Base-by-base conservation (phyloP, 768 basidiomycete species). In the Boletus edulis region DNA sequence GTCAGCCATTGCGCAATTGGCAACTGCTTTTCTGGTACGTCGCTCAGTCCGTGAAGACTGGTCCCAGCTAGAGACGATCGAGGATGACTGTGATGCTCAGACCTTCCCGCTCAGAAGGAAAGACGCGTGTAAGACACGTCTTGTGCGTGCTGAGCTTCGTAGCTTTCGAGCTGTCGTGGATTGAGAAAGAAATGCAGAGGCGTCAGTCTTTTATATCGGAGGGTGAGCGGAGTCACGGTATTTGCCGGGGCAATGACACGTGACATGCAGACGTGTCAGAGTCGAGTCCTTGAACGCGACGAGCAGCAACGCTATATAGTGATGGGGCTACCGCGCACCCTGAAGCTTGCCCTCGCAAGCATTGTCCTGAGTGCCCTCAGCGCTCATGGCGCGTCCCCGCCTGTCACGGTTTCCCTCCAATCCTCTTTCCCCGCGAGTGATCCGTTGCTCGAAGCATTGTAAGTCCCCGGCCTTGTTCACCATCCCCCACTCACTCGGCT, bases 21-120 rank as follows among this genome's bases (percentile, higher is more conserved):
- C 52, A 62, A 57, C 68, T 55, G 67, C 2, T 13, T 72, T 64
- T 65, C 71, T 68, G 61, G 63, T 73, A 64, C 56, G 64, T 58
- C 63, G 61, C 61, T 52, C 61, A 56, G 65, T 52, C 63, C 56
- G 13, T 65, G 20, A 67, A 9, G 66, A 60, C 67, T 51, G 56
- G 65, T 60, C 68, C 57, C 63, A 4, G 59, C 53, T 59, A 62
- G 69, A 58, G 67, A 68, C 69, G 46, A 61, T 72, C 66, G 40
- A 57, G 64, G 65, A 48, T 62, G 68, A 66, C 67, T 44, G 54
- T 22, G 49, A 63, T 46, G 46, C 61, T 72, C 70, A 72, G 66
- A 71, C 70, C 66, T 65, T 71, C 67, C 70, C 63, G 62, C 69
- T 70, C 72, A 64, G 58, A 39, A 69, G 41, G 34, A 60, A 55